phyloP scores from a whole-genome alignment of 345 rosid genomes.

The Trapa incisa region DNA sequence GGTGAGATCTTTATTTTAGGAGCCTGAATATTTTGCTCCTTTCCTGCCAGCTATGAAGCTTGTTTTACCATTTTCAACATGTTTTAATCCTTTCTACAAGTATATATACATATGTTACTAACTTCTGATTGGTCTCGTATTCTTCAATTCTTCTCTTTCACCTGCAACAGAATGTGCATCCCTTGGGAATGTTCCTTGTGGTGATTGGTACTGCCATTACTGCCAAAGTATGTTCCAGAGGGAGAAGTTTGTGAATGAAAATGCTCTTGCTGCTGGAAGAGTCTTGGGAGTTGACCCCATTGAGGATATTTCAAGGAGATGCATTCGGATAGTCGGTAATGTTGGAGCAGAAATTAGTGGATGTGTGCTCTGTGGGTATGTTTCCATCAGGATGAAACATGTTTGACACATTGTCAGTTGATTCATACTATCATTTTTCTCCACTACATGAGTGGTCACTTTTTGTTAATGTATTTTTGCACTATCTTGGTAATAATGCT shows the following conservation, averaged over 20 bases:
- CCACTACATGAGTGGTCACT: neutral
- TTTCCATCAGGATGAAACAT: constrained; percentile 10
- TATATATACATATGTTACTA: neutral
- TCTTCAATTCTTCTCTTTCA: constrained; percentile 10
- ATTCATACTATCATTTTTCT: neutral
- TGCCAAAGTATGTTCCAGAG: constrained; percentile 56
- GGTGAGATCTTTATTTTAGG: constrained; percentile 12
- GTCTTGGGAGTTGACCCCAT: constrained; percentile 66
- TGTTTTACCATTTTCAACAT: neutral
- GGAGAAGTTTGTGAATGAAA: constrained; percentile 50
- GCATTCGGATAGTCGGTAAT: constrained; percentile 80
- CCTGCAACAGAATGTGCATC: constrained; percentile 57
- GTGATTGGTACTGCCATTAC: constrained; percentile 85
- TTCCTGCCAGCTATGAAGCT: neutral
- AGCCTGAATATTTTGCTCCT: neutral
- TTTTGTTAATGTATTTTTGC: neutral
- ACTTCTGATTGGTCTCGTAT: neutral
- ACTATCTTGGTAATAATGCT: neutral
- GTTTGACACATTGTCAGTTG: neutral
- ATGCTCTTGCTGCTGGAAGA: constrained; percentile 79
- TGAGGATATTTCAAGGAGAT: constrained; percentile 67
- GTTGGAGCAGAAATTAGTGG: constrained; percentile 69
- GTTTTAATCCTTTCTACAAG: neutral
- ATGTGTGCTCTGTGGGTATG: constrained; percentile 86
- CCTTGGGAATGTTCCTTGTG: constrained; percentile 55